phyloP scores from a whole-genome alignment of 129 eudicot genomes.

The Deinandra increscens region DNA sequence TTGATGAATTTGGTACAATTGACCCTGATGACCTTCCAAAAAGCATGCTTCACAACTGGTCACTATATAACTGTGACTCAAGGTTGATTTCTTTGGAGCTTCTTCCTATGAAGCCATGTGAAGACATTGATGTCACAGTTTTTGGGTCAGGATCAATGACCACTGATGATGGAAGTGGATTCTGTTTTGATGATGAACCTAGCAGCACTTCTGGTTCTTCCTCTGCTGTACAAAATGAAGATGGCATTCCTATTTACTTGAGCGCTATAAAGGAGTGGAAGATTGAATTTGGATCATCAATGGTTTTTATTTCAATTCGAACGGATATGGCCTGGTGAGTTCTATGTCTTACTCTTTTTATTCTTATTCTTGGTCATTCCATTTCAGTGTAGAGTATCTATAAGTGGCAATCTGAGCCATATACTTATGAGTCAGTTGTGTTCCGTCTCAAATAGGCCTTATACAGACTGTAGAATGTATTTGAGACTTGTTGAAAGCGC shows the following conservation, averaged over 20 bases:
- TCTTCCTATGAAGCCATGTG: slow-evolving; percentile 98
- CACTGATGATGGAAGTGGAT: slow-evolving; percentile 93
- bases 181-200: slow-evolving; percentile 63
- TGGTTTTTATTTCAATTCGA: slow-evolving; percentile 84
- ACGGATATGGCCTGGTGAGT: slow-evolving; percentile 97
- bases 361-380: neutral
- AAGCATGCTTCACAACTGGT: slow-evolving; percentile 96
- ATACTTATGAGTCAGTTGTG: neutral
- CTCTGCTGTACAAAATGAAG: slow-evolving; percentile 44
- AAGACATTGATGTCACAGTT: slow-evolving; percentile 87
- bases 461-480: neutral
- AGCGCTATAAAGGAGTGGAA: slow-evolving; percentile 98
- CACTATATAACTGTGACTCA: slow-evolving; percentile 88
- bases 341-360: neutral
- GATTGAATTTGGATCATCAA: slow-evolving; percentile 92
- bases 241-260: slow-evolving; percentile 80
- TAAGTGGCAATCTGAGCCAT: neutral
- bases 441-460: neutral
- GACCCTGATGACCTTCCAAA: slow-evolving; percentile 72
- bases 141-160: slow-evolving; percentile 89
- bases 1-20: slow-evolving; percentile 29
- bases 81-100: slow-evolving; percentile 88
- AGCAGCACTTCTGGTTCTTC: slow-evolving; percentile 49
- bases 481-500: neutral
- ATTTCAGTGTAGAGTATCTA: neutral